These are phyloP conservation scores for Pseudopithomyces chartarum DNA, from an alignment of 2,329 filamentous ascomycete species.

Conservation along the genomic window DNA sequence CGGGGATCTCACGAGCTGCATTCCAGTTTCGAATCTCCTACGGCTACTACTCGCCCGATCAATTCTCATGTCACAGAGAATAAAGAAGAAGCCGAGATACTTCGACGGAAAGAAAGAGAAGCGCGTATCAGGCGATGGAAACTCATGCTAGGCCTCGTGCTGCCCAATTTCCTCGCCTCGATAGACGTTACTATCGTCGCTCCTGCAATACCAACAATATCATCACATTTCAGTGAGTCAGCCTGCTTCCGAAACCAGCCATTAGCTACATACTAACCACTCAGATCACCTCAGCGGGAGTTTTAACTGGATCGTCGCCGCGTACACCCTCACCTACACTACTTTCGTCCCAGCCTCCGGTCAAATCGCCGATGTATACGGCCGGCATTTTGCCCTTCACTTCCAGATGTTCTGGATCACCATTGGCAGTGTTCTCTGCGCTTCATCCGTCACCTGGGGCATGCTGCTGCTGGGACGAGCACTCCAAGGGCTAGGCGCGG, in stretches of 20 bases:
- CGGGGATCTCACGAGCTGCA: background rate
- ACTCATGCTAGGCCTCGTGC: slow-evolving; percentile 62
- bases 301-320: slow-evolving; percentile 67
- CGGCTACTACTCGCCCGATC: background rate
- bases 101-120: slow-evolving; percentile 4
- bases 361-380: slow-evolving; percentile 68
- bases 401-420: slow-evolving; percentile 57
- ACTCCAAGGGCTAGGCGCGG: slow-evolving; percentile 65
- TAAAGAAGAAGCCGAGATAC: slow-evolving; percentile 13
- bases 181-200: slow-evolving; percentile 70
- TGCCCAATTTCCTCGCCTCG: slow-evolving; percentile 66
- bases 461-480: slow-evolving; percentile 67
- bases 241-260: background rate
- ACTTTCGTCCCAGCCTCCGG: slow-evolving; percentile 71
- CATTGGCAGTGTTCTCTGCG: slow-evolving; percentile 66
- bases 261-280: background rate
- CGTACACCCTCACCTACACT: slow-evolving; percentile 70
- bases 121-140: slow-evolving; percentile 60
- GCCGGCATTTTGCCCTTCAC: slow-evolving; percentile 64
- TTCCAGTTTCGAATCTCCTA: background rate
- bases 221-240: slow-evolving; percentile 64
- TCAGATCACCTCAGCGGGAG: slow-evolving; percentile 59
- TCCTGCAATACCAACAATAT: slow-evolving; percentile 65
- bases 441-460: slow-evolving; percentile 61
- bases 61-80: slow-evolving; percentile 12